Conservation (phyloP, 192 early-diverging fungal species). For the Lunasporangiospora selenospora region DNA sequence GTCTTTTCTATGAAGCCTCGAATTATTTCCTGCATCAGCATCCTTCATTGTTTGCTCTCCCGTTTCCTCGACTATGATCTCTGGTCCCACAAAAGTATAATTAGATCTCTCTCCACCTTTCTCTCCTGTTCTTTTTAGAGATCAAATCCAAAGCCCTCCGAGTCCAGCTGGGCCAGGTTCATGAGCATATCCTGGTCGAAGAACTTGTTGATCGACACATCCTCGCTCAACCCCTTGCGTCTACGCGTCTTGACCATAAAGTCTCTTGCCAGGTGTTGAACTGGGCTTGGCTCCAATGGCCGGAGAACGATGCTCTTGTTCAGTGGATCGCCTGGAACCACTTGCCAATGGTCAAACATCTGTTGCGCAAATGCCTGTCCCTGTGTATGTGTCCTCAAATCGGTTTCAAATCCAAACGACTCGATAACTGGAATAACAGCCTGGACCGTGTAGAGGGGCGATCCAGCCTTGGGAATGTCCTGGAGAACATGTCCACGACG, state of each 20-base stretch:
- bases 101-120: too few species aligned
- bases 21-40: too few species aligned
- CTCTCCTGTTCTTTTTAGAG: slow-evolving; percentile 12
- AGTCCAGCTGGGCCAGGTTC: slow-evolving; percentile 37
- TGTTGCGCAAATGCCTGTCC: slow-evolving; percentile 98
- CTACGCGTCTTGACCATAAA: slow-evolving; percentile 99
- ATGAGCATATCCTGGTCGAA: slow-evolving; percentile 44
- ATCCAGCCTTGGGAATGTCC: slow-evolving; percentile 93
- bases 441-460: slow-evolving; percentile 92
- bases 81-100: too few species aligned
- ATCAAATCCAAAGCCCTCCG: slow-evolving; percentile 40
- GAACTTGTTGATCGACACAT: slow-evolving; percentile 83
- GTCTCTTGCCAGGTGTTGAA: slow-evolving; percentile 91
- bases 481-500: slow-evolving; percentile 95
- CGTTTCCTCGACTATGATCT: too few species aligned
- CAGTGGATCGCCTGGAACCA: slow-evolving; percentile 96
- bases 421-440: slow-evolving; percentile 97
- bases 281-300: slow-evolving; percentile 90
- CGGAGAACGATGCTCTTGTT: slow-evolving; percentile 86
- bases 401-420: slow-evolving; percentile 95
- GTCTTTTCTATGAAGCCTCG: too few species aligned
- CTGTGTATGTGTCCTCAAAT: slow-evolving; percentile 94
- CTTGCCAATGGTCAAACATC: slow-evolving; percentile 98
- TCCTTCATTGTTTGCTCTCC: too few species aligned
- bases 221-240: slow-evolving; percentile 87